Evolutionary conservation across 2,329 filamentous ascomycete genomes (phyloP).

Genomic region (Elsinoe batatas): DNA sequence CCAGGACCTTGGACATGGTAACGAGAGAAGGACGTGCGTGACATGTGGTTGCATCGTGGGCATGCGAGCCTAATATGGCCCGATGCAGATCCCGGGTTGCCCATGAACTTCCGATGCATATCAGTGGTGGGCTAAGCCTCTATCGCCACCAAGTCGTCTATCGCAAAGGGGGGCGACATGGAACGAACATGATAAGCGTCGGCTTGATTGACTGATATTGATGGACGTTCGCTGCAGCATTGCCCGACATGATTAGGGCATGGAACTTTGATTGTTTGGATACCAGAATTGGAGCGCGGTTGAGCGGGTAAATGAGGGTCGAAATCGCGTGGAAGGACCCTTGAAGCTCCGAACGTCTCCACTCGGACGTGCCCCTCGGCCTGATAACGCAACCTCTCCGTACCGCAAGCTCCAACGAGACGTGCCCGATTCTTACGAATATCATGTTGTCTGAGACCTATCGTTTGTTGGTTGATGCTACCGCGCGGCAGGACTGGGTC

Average conservation of each 20-base stretch:
- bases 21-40: background rate
- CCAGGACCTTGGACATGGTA: constrained; percentile 13
- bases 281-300: background rate
- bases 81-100: background rate
- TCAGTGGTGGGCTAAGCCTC: background rate
- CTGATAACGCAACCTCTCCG: background rate
- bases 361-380: background rate
- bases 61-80: background rate
- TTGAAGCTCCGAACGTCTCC: background rate
- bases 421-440: background rate
- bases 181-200: background rate
- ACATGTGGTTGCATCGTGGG: background rate
- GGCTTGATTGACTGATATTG: background rate
- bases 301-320: background rate
- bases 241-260: background rate
- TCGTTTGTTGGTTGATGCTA: background rate
- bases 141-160: background rate
- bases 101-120: background rate
- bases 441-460: background rate
- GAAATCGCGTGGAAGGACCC: background rate
- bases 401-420: background rate
- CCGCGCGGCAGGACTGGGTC: background rate
- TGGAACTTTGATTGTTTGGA: background rate
- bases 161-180: background rate
- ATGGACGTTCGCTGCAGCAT: background rate